A percentile compares a stretch with the other conserved stretches of the same genome.
These are phyloP conservation scores for Zygosaccharomyces pseudobailii DNA, from an alignment of 1,139 yeast species.

Conservation along the genomic window DNA sequence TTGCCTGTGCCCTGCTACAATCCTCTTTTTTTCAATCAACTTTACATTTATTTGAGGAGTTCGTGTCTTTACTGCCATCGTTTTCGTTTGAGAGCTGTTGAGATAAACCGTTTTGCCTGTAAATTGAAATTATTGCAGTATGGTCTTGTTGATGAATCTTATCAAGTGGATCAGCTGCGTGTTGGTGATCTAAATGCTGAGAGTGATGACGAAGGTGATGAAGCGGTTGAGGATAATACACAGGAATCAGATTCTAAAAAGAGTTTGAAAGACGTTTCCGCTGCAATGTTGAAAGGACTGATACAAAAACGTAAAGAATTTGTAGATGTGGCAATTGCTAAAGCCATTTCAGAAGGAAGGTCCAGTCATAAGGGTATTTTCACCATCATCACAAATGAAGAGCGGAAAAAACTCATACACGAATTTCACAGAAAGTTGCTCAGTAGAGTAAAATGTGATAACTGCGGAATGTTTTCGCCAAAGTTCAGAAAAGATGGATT, in stretches of 20 bases:
- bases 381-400: slow-evolving; percentile 83
- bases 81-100: slow-evolving; percentile 64
- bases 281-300: slow-evolving; percentile 40
- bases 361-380: slow-evolving; percentile 61
- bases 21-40: slow-evolving; percentile 88
- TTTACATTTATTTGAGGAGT: slow-evolving; percentile 77
- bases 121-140: slow-evolving; percentile 78
- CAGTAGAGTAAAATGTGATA: slow-evolving; percentile 83
- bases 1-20: slow-evolving; percentile 93
- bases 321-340: slow-evolving; percentile 64
- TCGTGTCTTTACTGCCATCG: slow-evolving; percentile 88
- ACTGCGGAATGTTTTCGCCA: slow-evolving; percentile 95
- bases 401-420: slow-evolving; percentile 70
- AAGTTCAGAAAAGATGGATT: slow-evolving; percentile 92
- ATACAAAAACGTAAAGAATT: slow-evolving; percentile 59
- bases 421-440: slow-evolving; percentile 71
- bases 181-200: slow-evolving; percentile 32
- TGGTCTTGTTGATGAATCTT: slow-evolving; percentile 78
- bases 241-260: slow-evolving; percentile 10
- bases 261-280: slow-evolving; percentile 39
- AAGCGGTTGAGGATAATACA: slow-evolving; percentile 36
- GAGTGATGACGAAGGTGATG: slow-evolving; percentile 37
- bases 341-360: slow-evolving; percentile 76
- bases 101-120: slow-evolving; percentile 72
- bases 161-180: slow-evolving; percentile 62